These are phyloP conservation scores for Fusarium illudens DNA, from an alignment of 2,329 filamentous ascomycete genomes.

Conservation along the genomic window DNA sequence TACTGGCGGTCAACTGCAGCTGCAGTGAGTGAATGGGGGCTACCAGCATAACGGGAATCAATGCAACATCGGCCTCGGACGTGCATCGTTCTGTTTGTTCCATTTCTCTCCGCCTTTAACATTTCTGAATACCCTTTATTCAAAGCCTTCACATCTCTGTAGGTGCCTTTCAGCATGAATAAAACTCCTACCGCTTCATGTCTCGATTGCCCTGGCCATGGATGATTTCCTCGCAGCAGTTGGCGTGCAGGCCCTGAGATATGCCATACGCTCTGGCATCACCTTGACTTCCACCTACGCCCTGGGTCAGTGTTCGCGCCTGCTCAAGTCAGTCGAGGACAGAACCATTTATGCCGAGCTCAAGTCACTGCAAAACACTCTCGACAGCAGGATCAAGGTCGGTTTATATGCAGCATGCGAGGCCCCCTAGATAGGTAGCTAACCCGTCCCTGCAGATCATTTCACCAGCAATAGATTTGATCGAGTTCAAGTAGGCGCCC, in stretches of 20 bases:
- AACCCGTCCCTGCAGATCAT: slow-evolving; percentile 68
- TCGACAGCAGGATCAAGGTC: slow-evolving; percentile 89
- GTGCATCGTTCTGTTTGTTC: slow-evolving; percentile 14
- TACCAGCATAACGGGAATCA: slow-evolving; percentile 11
- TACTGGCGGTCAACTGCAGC: slow-evolving; percentile 29
- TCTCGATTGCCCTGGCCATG: slow-evolving; percentile 59
- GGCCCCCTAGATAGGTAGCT: slow-evolving; percentile 5
- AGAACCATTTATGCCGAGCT: slow-evolving; percentile 74
- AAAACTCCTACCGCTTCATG: not conserved
- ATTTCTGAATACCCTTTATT: not conserved
- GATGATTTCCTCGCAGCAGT: slow-evolving; percentile 68
- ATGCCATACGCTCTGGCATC: slow-evolving; percentile 88
- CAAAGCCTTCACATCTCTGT: not conserved
- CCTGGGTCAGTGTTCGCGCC: slow-evolving; percentile 79
- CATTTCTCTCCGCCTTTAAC: not conserved
- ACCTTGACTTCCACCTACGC: slow-evolving; percentile 86
- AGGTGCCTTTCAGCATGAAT: slow-evolving; percentile 23
- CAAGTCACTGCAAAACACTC: slow-evolving; percentile 71
- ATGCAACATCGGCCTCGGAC: slow-evolving; percentile 22
- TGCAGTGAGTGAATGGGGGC: slow-evolving; percentile 28
- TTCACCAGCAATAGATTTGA: slow-evolving; percentile 89
- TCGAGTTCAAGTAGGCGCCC: slow-evolving; percentile 78
- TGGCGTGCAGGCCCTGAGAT: slow-evolving; percentile 82
- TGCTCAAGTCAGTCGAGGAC: slow-evolving; percentile 81
- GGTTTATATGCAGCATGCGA: not conserved